Percentiles rank a stretch among this genome's conserved stretches.
phyloP scores from a whole-genome alignment of 768 basidiomycete genomes.

The Tulasnella sp. region DNA sequence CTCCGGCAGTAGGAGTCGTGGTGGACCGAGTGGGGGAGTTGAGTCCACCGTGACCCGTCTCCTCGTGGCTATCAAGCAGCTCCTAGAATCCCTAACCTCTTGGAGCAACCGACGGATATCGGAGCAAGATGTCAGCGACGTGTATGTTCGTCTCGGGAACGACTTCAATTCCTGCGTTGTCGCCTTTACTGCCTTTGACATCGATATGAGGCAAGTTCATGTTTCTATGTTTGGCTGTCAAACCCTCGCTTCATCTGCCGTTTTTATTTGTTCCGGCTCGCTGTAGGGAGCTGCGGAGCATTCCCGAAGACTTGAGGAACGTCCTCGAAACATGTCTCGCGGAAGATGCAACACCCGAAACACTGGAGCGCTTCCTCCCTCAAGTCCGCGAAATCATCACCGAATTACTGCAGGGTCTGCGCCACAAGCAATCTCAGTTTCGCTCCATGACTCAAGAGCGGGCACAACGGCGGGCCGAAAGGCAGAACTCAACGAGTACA shows the following conservation, averaged over 20 bases:
- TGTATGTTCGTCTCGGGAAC: constrained; percentile 94
- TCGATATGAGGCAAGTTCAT: constrained; percentile 80
- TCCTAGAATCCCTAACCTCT: constrained; percentile 82
- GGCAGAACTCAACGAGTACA: constrained; percentile 9
- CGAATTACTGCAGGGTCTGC: constrained; percentile 85
- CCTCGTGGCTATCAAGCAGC: constrained; percentile 88
- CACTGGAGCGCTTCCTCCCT: constrained; percentile 85
- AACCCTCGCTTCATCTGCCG: neutral
- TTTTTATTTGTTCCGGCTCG: constrained; percentile 15
- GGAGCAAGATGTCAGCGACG: constrained; percentile 86
- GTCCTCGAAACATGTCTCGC: constrained; percentile 89
- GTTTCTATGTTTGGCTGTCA: constrained; percentile 12
- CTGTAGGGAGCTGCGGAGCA: constrained; percentile 73
- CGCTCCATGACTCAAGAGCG: constrained; percentile 65
- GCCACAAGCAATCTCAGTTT: constrained; percentile 85
- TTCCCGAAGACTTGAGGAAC: constrained; percentile 83
- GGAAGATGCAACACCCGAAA: constrained; percentile 81
- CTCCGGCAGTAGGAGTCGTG: neutral
- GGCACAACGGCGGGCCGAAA: constrained; percentile 25
- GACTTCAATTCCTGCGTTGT: constrained; percentile 93
- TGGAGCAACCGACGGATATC: constrained; percentile 73
- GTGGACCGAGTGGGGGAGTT: constrained; percentile 53
- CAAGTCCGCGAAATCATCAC: constrained; percentile 90
- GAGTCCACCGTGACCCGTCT: constrained; percentile 90
- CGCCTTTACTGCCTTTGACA: constrained; percentile 78